Evolutionary conservation across 2,329 filamentous ascomycete genomes (phyloP), one percentile per base, ranked within the genome.

Genomic region (Peltaster fructicola): DNA sequence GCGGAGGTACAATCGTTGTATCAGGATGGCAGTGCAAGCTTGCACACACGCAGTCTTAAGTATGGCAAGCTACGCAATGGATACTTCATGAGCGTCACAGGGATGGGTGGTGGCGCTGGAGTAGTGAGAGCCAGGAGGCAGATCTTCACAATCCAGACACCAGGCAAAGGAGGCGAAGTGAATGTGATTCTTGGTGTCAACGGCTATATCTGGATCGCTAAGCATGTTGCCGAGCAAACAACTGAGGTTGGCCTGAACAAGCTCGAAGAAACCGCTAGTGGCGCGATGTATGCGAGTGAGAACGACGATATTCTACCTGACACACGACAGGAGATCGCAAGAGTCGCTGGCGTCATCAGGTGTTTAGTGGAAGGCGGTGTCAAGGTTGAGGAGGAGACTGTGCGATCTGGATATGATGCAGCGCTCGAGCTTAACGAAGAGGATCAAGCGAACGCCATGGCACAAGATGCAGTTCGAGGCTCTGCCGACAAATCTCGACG

Each of bases 21-120:
- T 49, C 65, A 71, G 29, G 85, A 95, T 52, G 85, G 84, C 30
- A 74, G 69, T 2, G 84, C 88, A 1, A 73, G 73, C 29, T 59
- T 98, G 44, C 88, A 98, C 56, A 95, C 88, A 6, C 70, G 88
- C 31, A 78, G 69, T 35, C 56, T 95, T 44, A 84, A 85, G 47
- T 98, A 95, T 54, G 88, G 88, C 20, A 98, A 98, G 57, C 59
- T 98, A 41, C 63, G 85, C 24, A 95, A 95, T 51, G 88, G 88
- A 3, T 64, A 90, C 4, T 95, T 98, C 45, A 65, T 88, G 26
- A 68, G 71, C 23, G 76, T 95, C 3, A 66, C 65, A 5, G 84
- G 84, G 1, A 74, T 74, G 0, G 84, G 84, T 0, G 78, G 82
- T 7, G 49, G 63, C 6, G 73, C 73, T 3, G 82, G 82, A 21